A percentile compares a stretch with the other conserved stretches of the same genome.
phyloP scores from a whole-genome alignment of 331 rosid genomes.

The Acacia concinna region DNA sequence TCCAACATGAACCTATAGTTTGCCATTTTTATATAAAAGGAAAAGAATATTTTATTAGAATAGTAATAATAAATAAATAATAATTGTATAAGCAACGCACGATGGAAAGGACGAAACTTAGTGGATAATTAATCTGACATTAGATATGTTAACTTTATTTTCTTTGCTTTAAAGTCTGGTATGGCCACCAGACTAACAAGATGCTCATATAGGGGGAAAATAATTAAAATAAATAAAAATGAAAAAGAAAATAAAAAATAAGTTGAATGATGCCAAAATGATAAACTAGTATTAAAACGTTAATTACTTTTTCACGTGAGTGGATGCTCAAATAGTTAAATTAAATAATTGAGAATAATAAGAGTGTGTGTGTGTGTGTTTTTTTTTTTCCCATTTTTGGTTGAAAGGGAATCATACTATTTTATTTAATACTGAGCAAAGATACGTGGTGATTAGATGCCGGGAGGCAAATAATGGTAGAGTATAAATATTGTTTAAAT shows the following conservation, averaged over 20 bases:
- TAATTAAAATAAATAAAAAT: neutral
- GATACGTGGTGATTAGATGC: neutral
- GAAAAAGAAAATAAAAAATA: neutral
- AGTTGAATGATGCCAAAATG: slow-evolving; percentile 32
- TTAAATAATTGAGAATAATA: slow-evolving; percentile 19
- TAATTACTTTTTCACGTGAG: slow-evolving; percentile 21
- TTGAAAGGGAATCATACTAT: slow-evolving; percentile 5
- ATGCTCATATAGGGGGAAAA: neutral
- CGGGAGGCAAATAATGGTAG: neutral
- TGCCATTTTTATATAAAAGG: neutral
- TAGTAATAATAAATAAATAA: neutral
- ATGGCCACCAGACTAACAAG: neutral
- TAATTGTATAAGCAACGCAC: neutral
- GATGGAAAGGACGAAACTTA: neutral
- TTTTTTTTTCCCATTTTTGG: neutral
- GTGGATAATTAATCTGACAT: neutral
- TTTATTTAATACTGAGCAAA: neutral
- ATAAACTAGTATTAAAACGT: slow-evolving; percentile 11
- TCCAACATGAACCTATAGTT: slow-evolving; percentile 25
- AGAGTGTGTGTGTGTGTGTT: no score
- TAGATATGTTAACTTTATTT: slow-evolving; percentile 9
- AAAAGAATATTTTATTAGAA: neutral
- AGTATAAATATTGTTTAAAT: no score
- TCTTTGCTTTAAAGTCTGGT: slow-evolving; percentile 25
- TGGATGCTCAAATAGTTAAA: slow-evolving; percentile 41